Evolutionary conservation across 257 asterid genomes (phyloP).

Genomic region (Rauvolfia tetraphylla): DNA sequence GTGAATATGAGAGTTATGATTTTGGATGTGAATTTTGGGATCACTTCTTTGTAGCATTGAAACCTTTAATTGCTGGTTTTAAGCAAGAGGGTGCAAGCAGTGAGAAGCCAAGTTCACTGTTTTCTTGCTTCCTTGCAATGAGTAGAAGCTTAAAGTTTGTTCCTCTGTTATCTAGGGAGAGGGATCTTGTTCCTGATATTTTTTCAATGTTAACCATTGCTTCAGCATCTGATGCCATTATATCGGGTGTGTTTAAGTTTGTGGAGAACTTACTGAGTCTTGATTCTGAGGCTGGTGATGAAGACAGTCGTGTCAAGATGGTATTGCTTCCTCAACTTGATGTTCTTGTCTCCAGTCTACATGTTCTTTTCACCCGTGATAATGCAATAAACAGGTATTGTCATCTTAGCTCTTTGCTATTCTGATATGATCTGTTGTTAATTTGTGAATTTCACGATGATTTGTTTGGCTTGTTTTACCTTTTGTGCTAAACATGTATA

Average conservation of each 20-base stretch:
- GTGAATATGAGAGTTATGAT: slow-evolving; percentile 59
- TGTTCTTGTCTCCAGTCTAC: slow-evolving; percentile 65
- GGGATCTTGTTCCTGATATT: slow-evolving; percentile 76
- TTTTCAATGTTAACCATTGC: slow-evolving; percentile 64
- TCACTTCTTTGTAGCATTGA: slow-evolving; percentile 59
- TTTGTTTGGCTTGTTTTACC: not conserved
- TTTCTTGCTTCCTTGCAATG: slow-evolving; percentile 89
- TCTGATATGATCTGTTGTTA: not conserved
- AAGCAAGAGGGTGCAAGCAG: slow-evolving; percentile 81
- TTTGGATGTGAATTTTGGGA: slow-evolving; percentile 74
- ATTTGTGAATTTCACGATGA: not conserved
- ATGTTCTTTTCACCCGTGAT: slow-evolving; percentile 40
- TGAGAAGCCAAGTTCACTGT: slow-evolving; percentile 82
- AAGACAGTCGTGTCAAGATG: slow-evolving; percentile 42
- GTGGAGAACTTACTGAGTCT: slow-evolving; percentile 75
- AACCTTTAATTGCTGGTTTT: slow-evolving; percentile 61
- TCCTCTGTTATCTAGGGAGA: slow-evolving; percentile 54
- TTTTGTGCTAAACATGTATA: not conserved
- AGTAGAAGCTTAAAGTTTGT: slow-evolving; percentile 75
- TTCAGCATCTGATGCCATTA: slow-evolving; percentile 66
- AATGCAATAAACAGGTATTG: slow-evolving; percentile 58
- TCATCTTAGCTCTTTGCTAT: not conserved
- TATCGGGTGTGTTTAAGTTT: slow-evolving; percentile 65
- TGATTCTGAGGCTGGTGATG: slow-evolving; percentile 51
- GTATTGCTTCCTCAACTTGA: slow-evolving; percentile 66